Evolutionary conservation across 257 asterid genomes (phyloP), one percentile per base, ranked within the genome.

Genomic region (Petunia secreta): DNA sequence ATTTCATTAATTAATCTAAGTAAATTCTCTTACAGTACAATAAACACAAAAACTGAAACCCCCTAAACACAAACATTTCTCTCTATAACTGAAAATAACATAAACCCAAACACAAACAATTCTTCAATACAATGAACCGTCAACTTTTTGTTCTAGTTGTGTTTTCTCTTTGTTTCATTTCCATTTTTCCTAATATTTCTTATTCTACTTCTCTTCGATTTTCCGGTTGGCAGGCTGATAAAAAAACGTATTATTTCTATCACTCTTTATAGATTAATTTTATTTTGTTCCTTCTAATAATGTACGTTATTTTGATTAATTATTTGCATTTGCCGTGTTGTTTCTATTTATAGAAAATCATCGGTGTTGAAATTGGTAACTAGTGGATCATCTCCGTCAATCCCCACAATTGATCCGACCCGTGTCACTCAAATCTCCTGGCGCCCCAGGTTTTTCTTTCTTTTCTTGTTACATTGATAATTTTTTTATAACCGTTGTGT

Each of bases 361-460:
- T 82, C 92, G 58, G 87, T 85, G 83, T 68, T 88, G 77, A 88
- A 85, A 87, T 63, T 88, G 89, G 64, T 50, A 1, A 86, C 86
- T 4, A 95, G 89, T 66, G 80, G 80, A 40, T 75, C 94, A 15
- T 77, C 92, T 63, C 68, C 92, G 79, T 36, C 84, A n/a, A 59
- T 94, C 65, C 68, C 92, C 80, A 38, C 84, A n/a, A 59, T 94
- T 82, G 97, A 94, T 89, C 99, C 97, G 38, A 89, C 92, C 40
- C 91, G 93, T 77, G 97, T 90, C 84, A 86, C 89, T 63, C 98
- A 89, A 87, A 88, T 96, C 83, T 94, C 98, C 46, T 91, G 99
- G 98, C 85, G 37, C 14, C 99, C 98, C 74, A 92, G 98, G 98
- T 94, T 59, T 50, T 1, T 48, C 25, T 48, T 48, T 1, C 9